phyloP scores from a whole-genome alignment of 1,284 basidiomycete genomes.

The Trametes sp. region DNA sequence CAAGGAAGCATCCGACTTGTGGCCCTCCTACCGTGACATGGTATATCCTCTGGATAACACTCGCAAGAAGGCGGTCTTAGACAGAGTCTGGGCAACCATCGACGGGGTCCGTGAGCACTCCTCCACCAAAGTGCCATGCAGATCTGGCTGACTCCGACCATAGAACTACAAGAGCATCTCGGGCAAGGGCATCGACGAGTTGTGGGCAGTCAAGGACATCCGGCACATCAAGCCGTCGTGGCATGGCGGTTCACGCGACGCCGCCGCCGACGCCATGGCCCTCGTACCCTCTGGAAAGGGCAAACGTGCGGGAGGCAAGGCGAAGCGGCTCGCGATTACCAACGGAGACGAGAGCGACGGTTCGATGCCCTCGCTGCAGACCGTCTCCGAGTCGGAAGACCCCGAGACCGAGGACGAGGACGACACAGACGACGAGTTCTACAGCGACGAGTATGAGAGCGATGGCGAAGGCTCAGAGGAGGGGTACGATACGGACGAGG shows the following conservation, averaged over 20 bases:
- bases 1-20: slow-evolving; percentile 56
- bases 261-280: slow-evolving; percentile 42
- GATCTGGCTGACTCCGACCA: background rate
- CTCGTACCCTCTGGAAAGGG: slow-evolving; percentile 29
- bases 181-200: slow-evolving; percentile 60
- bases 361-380: slow-evolving; percentile 71
- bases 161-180: slow-evolving; percentile 67
- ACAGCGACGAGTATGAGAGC: slow-evolving; percentile 49
- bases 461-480: slow-evolving; percentile 48
- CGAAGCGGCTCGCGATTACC: slow-evolving; percentile 57
- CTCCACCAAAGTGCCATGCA: background rate
- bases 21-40: slow-evolving; percentile 59
- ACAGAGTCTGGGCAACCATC: slow-evolving; percentile 69
- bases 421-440: slow-evolving; percentile 42
- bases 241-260: slow-evolving; percentile 45
- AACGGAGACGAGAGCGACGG: slow-evolving; percentile 51
- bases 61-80: slow-evolving; percentile 55
- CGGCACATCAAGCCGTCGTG: slow-evolving; percentile 63
- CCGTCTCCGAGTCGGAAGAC: slow-evolving; percentile 63
- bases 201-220: slow-evolving; percentile 70
- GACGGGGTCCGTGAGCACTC: slow-evolving; percentile 62
- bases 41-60: slow-evolving; percentile 66
- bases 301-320: slow-evolving; percentile 35
- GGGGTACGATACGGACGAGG: slow-evolving; percentile 72
- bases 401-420: slow-evolving; percentile 37